phyloP scores from a whole-genome alignment of 768 basidiomycete genomes.

The Trametes sanguinea region DNA sequence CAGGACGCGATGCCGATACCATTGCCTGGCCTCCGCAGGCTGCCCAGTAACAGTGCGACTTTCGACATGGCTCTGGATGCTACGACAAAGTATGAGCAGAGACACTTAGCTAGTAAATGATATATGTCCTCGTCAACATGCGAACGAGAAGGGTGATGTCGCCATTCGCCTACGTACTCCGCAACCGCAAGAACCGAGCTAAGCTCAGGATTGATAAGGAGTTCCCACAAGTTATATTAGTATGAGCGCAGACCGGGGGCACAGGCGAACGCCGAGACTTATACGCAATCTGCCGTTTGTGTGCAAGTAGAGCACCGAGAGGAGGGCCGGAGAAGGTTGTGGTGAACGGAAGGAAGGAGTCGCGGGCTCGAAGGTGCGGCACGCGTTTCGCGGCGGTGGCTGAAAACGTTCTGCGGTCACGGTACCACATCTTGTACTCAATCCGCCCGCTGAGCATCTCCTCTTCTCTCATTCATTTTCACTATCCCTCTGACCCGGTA shows the following conservation, averaged over 20 bases:
- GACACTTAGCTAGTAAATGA: no score
- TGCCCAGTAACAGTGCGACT: constrained; percentile 30
- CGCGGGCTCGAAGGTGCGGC: background rate
- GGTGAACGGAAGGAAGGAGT: no score
- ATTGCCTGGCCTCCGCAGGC: constrained; percentile 28
- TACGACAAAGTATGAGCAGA: no score
- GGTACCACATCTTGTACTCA: constrained; percentile 5
- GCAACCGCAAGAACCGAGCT: background rate
- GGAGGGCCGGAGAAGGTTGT: no score
- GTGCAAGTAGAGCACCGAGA: no score
- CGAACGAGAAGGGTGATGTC: constrained; percentile 7
- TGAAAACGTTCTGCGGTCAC: constrained; percentile 7
- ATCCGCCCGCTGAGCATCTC: no score
- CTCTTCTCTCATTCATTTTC: background rate
- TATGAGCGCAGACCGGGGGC: background rate
- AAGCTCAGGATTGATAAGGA: background rate
- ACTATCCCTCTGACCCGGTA: background rate
- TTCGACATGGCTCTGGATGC: constrained; percentile 19
- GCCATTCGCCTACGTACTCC: background rate
- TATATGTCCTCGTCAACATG: no score
- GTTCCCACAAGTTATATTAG: background rate
- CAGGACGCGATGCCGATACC: constrained; percentile 29
- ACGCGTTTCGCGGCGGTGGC: constrained; percentile 1
- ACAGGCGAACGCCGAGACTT: no score
- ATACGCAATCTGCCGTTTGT: no score